Evolutionary conservation across 176 grass and related monocot genomes (phyloP), one percentile per base, ranked within the genome.

Genomic region (Eleusine coracana): DNA sequence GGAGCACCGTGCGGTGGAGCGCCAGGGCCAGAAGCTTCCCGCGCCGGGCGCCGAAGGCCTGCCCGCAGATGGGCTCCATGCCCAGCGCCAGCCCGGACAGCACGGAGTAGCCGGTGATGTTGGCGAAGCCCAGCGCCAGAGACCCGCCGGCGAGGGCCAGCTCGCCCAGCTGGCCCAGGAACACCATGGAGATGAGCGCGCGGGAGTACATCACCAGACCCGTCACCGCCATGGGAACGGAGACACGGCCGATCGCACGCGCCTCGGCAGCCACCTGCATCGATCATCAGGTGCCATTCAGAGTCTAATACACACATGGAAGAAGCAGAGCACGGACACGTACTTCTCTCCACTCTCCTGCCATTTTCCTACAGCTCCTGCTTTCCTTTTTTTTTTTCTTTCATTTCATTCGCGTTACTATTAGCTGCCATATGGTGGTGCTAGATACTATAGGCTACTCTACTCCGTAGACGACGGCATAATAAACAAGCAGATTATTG

Each of bases 61-160:
- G 97, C 14, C 91, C 97, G 77, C 93, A 99, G 59, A 99, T 92
- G 60, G 97, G 97, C 85, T 99, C 97, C 97, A 99, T 99, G 58
- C 97, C 93, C 18, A 96, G 89, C 56, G 97, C 93, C 13, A 99
- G 87, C 0, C 96, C 97, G 0, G 93, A 94, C 29, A 99, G 93
- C 10, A 99, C 87, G 6, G 96, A 96, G 89, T 99, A 99, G 21
- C 96, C 96, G 1, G 96, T 99, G 86, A 99, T 99, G 72, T 99
- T 99, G 54, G 96, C 93, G 66, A 99, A 96, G 68, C 96, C 96
- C 0, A 99, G 85, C 1, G 96, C 84, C 11, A 99, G 91, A 1
- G 93, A 99, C 0, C 96, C 96, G 10, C 91, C 93, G 10, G 96
- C 96, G 29, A 99, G 93, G 65, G 88, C 91, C 25, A 99, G 82